Base-by-base conservation (phyloP, 2,329 filamentous ascomycete species). In the Microascus cirrosus region DNA sequence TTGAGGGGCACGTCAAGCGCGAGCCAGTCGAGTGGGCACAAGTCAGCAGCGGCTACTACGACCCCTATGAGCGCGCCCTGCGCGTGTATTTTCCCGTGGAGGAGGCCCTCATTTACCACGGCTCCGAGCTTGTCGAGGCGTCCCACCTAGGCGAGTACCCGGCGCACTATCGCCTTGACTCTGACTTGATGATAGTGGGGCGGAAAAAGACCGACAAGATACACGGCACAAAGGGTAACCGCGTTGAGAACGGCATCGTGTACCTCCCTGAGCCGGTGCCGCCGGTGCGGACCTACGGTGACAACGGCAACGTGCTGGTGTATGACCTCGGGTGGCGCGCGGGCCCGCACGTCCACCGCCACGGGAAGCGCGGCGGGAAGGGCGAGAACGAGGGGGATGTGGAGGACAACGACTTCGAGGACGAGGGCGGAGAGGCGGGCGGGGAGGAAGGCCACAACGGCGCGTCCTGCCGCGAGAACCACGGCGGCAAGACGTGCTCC, bases 81-180 rank as follows among this genome's bases (percentile, higher is more conserved):
- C 52, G 60, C n/a, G 58, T 62, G 51, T 62, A 61, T 56, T 62
- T 62, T 56, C 60, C 60, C 32, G 58, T 61, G 18, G 59, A 60
- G 54, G 55, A 58, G 18, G 59, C 55, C 48, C 60, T 62, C 24
- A 58, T 62, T n/a, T 24, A 42, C n/a, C 60, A 60, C 56, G 22
- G 28, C 32, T 55, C 34, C 32, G n/a, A 56, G 20, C 53, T 59
- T 18, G 25, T 60, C 59, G 60, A 62, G 51, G 60, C 60, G 18
- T 58, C 36, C 24, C 54, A 58, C 20, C 10, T 58, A 34, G 60
- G 59, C 53, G 60, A 61, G 56, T 53, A 56, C 53, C 56, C 54
- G 10, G 34, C 28, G 11, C 59, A 59, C 42, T 28, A 51, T 20
- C 20, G 24, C 7, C 36, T 62, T 15, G 53, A 59, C 15, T 45